Base-by-base conservation (phyloP, 306 rosid genomes). In the Cicer pinnatifidum region DNA sequence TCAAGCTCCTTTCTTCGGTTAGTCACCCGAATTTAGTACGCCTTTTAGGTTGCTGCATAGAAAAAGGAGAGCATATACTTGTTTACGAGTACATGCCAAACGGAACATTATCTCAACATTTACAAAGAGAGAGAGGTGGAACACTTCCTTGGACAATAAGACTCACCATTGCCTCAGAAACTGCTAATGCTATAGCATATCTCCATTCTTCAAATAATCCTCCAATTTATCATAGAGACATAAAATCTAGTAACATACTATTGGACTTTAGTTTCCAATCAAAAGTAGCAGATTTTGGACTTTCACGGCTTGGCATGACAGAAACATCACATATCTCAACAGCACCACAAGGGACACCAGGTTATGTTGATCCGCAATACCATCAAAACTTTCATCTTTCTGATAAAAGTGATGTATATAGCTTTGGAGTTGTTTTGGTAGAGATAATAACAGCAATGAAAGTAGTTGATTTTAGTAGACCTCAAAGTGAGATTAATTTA, bases 231-330 rank as follows among this genome's bases (percentile, higher is more conserved):
- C 98, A 94, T 58, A 87, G 98, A 69, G 98, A 94, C 79, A 83
- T 94, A 64, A 94, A 94, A 70, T 94, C 98, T 3, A 94, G 91
- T 78, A 94, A 94, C 48, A 91, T 94, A 69, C 89, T 94, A n/a
- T 67, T 94, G 79, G 96, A 91, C 75, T 83, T 51, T 68, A 79
- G 48, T 80, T 94, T 77, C 86, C 88, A 88, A 46, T 89, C 98
- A 13, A 94, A 94, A 82, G 98, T 94, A 17, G 98, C 98, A 6
- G 98, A 94, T 85, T 94, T 94, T 39, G 98, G 98, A 23, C 98
- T 94, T 75, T 94, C 98, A n/a, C 83, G 98, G 81, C 90, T 91
- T 33, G 98, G 98, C 57, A 70, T 91, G 87, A 82, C 85, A 11
- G 98, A 91, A 86, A 78, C 59, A 53, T 94, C 98, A 3, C 92